Percentiles rank a stretch among this genome's conserved stretches.
Evolutionary conservation across 1,139 yeast species (phyloP).

Genomic region (Meyerozyma smithsonii): DNA sequence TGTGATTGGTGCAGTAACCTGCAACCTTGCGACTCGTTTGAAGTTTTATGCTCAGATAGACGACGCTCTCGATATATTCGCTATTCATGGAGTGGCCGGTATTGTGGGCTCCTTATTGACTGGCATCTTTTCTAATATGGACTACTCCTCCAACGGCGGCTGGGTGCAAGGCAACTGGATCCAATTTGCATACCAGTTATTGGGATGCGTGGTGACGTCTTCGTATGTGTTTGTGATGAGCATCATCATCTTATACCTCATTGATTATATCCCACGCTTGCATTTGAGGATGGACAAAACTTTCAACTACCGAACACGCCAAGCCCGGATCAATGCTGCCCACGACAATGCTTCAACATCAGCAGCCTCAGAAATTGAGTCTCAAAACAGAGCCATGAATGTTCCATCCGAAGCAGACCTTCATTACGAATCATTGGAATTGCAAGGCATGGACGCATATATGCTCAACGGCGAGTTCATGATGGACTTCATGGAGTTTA

Average conservation of each 20-base stretch:
- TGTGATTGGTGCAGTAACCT: slow-evolving; percentile 30
- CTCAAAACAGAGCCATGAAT: background rate
- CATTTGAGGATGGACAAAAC: slow-evolving; percentile 43
- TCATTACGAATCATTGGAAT: slow-evolving; percentile 21
- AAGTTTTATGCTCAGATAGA: slow-evolving; percentile 38
- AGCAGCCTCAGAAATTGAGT: background rate
- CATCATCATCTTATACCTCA: slow-evolving; percentile 32
- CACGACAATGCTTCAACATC: slow-evolving; percentile 4
- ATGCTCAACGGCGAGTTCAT: slow-evolving; percentile 52
- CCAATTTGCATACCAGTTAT: slow-evolving; percentile 46
- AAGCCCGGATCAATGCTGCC: slow-evolving; percentile 8
- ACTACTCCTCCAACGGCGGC: slow-evolving; percentile 39
- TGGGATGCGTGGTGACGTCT: slow-evolving; percentile 40
- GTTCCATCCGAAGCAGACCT: background rate
- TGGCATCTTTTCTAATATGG: slow-evolving; percentile 36
- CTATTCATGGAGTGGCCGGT: slow-evolving; percentile 44
- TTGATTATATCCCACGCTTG: slow-evolving; percentile 44
- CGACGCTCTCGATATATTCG: slow-evolving; percentile 44
- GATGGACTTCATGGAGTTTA: slow-evolving; percentile 45
- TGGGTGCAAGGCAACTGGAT: slow-evolving; percentile 45
- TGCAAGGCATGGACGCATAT: slow-evolving; percentile 45
- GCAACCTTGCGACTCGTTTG: slow-evolving; percentile 38
- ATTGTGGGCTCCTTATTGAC: slow-evolving; percentile 39
- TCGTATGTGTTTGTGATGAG: slow-evolving; percentile 35
- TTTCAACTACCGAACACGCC: slow-evolving; percentile 31